Conservation (phyloP, 345 rosid species). For the Arabidopsis arenosa region DNA sequence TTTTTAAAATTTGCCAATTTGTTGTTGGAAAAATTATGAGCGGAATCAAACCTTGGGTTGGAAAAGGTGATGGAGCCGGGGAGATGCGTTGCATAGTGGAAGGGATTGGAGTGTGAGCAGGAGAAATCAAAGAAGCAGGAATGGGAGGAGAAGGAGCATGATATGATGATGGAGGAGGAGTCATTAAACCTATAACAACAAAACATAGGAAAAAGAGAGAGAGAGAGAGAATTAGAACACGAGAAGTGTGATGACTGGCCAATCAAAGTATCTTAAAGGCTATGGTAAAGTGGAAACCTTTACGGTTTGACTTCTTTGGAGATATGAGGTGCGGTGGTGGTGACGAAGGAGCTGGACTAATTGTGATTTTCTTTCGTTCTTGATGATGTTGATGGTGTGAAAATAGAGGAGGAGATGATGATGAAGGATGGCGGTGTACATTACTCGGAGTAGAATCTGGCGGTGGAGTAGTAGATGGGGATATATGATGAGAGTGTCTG, state of each 20-base stretch:
- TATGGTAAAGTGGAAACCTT: slow-evolving; percentile 45
- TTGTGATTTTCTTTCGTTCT: slow-evolving; percentile 42
- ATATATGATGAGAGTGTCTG: slow-evolving; percentile 19
- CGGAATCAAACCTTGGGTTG: slow-evolving; percentile 46
- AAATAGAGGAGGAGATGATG: slow-evolving; percentile 54
- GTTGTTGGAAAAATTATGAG: slow-evolving; percentile 17
- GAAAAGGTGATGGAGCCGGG: slow-evolving; percentile 67
- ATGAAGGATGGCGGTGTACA: slow-evolving; percentile 36
- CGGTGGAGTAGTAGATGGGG: slow-evolving; percentile 34
- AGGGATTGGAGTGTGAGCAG: slow-evolving; percentile 46
- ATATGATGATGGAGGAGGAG: slow-evolving; percentile 56
- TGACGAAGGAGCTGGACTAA: slow-evolving; percentile 52
- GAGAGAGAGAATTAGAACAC: slow-evolving; percentile 10
- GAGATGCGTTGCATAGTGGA: slow-evolving; percentile 47
- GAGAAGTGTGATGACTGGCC: slow-evolving; percentile 1
- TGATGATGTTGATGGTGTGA: slow-evolving; percentile 51
- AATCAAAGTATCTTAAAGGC: slow-evolving; percentile 18
- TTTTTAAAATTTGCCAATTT: neutral
- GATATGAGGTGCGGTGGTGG: slow-evolving; percentile 51
- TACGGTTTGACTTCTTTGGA: slow-evolving; percentile 53
- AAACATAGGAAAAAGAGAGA: slow-evolving; percentile 40
- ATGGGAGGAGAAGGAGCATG: slow-evolving; percentile 56
- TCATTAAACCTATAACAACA: slow-evolving; percentile 49
- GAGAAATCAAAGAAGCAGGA: slow-evolving; percentile 53
- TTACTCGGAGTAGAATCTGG: slow-evolving; percentile 44